Percentiles rank a stretch among this genome's conserved stretches.
These are phyloP conservation scores for Erigeron canadensis DNA, from an alignment of 129 eudicot species.

Conservation along the genomic window DNA sequence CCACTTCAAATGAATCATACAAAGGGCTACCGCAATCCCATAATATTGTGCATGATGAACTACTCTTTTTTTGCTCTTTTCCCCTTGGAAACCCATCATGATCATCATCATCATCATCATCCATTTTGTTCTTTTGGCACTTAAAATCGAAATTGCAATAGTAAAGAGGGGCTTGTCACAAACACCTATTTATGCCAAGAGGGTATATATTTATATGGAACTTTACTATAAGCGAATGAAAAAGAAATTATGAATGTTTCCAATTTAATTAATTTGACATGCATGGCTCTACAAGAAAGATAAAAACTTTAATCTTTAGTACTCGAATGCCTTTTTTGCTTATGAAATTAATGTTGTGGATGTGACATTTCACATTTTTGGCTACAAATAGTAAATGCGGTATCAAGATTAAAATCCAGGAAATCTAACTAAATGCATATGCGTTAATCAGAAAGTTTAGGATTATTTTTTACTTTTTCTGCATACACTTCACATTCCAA, in stretches of 20 bases:
- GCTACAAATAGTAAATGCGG: background rate
- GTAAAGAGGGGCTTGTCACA: background rate
- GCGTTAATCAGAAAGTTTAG: background rate
- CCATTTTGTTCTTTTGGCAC: background rate
- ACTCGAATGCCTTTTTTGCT: background rate
- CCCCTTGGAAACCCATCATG: conserved; percentile 11
- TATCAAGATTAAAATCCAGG: background rate
- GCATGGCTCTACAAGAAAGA: background rate
- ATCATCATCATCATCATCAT: conserved; percentile 13
- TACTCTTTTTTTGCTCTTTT: conserved; percentile 23
- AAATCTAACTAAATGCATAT: background rate
- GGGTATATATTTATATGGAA: background rate
- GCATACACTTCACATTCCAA: too few species aligned
- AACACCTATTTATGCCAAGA: conserved; percentile 21
- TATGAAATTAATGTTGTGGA: background rate
- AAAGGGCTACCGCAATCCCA: conserved; percentile 38
- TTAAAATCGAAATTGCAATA: background rate
- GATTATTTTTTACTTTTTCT: background rate
- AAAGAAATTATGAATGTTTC: background rate
- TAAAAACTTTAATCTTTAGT: background rate
- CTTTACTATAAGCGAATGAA: background rate
- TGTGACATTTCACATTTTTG: background rate
- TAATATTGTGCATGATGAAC: conserved; percentile 13
- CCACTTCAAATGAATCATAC: conserved; percentile 35
- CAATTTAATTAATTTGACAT: conserved; percentile 18